Percentiles rank a stretch among this genome's conserved stretches.
phyloP scores from a whole-genome alignment of 148 eudicot genomes.

The Drosera capensis region DNA sequence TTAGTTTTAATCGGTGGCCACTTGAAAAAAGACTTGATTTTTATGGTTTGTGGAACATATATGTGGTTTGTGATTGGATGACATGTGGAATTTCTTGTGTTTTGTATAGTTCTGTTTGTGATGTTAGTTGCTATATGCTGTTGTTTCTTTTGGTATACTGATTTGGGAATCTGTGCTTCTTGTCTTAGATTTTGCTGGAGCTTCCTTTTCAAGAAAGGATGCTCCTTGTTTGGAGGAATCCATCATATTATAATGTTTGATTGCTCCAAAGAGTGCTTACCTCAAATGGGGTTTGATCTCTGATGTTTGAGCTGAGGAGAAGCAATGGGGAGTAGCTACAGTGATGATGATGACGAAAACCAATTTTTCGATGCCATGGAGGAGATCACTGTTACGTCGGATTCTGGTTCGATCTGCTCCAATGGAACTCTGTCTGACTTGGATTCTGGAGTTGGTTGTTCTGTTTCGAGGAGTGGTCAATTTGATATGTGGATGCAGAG shows the following conservation, averaged over 20 bases:
- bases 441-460: conserved; percentile 7
- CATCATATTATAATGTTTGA: conserved; percentile 30
- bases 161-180: conserved; percentile 48
- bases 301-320: conserved; percentile 53
- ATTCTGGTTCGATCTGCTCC: conserved; percentile 14
- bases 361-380: conserved; percentile 71
- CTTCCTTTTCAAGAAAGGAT: conserved; percentile 7
- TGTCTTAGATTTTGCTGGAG: conserved; percentile 4
- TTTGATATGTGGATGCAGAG: conserved; percentile 57
- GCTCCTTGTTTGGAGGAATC: conserved; percentile 20
- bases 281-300: conserved; percentile 41
- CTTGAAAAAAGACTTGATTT: not conserved
- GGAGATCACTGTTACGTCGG: conserved; percentile 26
- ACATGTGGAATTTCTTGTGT: too few relatives aligned
- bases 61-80: too few relatives aligned
- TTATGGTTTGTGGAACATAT: not conserved
- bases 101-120: not conserved
- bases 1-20: too few relatives aligned
- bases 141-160: conserved; percentile 20
- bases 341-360: conserved; percentile 35
- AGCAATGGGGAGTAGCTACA: conserved; percentile 49
- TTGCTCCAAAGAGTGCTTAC: conserved; percentile 25
- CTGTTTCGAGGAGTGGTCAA: conserved; percentile 15
- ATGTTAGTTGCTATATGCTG: not conserved
- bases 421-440: conserved; percentile 8